Evolutionary conservation across 768 basidiomycete species (phyloP), one percentile per base, ranked within the genome.

Genomic region (Pisolithus albus): DNA sequence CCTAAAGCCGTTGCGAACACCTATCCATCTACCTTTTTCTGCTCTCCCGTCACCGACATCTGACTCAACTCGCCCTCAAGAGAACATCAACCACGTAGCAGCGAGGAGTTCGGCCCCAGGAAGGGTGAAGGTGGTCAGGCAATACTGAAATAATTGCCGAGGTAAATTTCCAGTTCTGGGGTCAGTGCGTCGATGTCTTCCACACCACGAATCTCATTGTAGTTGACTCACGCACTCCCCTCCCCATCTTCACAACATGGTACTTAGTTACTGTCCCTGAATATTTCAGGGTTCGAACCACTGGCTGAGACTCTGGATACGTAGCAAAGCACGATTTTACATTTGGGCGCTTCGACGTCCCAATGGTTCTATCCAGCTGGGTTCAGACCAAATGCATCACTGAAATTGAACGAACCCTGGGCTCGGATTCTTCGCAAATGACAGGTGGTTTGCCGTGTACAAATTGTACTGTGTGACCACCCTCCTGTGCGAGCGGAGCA

Each of bases 1-100:
- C 54, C 69, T 65, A 52, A 67, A 72, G 30, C 68, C 69, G 54
- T 61, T 66, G 47, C 67, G 65, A 48, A 73, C 75, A 57, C 70
- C 72, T 36, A 69, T 70, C 51, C 67, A 68, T 59, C 75, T 67
- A 19, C 66, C 72, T 45, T 67, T 69, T 41, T 69, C 78, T 21
- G 74, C 74, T 46, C 74, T 75, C 41, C 79, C 75, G 36, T 79
- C 80, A 10, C 80, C 80, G 15, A 77, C 77, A 13, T 74, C 63
- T 46, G 77, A 72, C 40, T 74, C 75, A 51, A 70, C 69, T 39
- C 75, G 76, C 21, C 75, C 75, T 53, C 76, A 65, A 56, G 77
- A 77, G 56, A 65, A 62, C 55, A 53, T 62, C 21, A 54, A 58
- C 32, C 62, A 61, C 53, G 55, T 38, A 26, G 49, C 53, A 41